Evolutionary conservation across 805 yeast genomes (phyloP).

Genomic region (Tanozyma kutaoensis): DNA sequence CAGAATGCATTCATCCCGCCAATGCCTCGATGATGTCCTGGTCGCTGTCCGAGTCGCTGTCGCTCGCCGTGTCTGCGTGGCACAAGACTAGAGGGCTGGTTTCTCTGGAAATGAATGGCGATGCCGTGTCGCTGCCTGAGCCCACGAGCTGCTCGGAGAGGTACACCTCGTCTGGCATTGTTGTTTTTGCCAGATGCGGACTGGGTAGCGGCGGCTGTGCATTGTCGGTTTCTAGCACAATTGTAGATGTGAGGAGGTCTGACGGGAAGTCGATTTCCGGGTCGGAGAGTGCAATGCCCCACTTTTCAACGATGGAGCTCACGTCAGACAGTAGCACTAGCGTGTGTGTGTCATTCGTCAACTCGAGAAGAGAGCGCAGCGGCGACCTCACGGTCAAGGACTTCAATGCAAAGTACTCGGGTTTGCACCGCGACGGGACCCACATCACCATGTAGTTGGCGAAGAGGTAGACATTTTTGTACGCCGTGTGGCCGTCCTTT

Average conservation of each 20-base stretch:
- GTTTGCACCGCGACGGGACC: slow-evolving; percentile 2
- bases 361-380: slow-evolving; percentile 1
- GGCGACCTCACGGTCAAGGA: slow-evolving; percentile 1
- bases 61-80: no score
- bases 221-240: no score
- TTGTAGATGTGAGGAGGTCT: slow-evolving; percentile 22
- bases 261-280: slow-evolving; percentile 15
- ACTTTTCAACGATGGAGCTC: slow-evolving; percentile 24
- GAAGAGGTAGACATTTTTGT: slow-evolving; percentile 16
- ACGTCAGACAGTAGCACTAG: slow-evolving; percentile 13
- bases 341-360: slow-evolving; percentile 1
- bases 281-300: slow-evolving; percentile 30
- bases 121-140: no score
- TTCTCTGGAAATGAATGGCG: no score
- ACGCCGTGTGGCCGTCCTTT: neutral
- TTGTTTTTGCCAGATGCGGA: no score
- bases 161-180: no score
- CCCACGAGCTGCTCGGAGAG: no score
- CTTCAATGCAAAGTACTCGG: slow-evolving; percentile 8
- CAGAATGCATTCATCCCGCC: no score
- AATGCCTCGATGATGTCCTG: no score
- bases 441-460: slow-evolving; percentile 18
- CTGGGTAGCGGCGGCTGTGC: no score
- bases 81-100: no score
- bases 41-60: no score